Evolutionary conservation across 163 green algal species (phyloP), one percentile per base, ranked within the genome.

Genomic region (Coccomyxa subellipsoidea): DNA sequence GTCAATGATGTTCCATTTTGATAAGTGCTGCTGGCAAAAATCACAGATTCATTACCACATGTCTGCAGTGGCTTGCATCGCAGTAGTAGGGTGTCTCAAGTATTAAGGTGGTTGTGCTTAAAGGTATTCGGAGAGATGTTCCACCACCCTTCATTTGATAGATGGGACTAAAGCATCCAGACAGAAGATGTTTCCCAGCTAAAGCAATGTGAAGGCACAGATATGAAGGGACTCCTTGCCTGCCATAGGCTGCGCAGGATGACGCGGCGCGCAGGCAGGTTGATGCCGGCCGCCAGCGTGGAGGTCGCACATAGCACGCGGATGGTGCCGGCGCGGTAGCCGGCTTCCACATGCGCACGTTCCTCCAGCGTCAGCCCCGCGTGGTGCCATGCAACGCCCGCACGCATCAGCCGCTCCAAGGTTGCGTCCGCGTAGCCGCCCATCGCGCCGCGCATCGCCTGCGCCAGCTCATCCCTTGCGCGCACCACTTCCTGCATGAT

Each of bases 251-350:
- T 81, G 10, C 87, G 84, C 23, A 95, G 88, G 75, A 98, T 94
- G 77, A 97, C 92, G 2, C 93, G 82, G 0, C 84, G 69, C 8
- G 93, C 92, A 0, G 94, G 94, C 69, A 98, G 90, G 88, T 98
- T 98, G 82, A 98, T 91, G 29, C 94, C 94, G 0, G 92, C 89
- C 32, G 92, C 92, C 38, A 98, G 89, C 0, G 95, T 97, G 78
- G 90, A 94, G 8, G 95, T 98, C 69, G 92, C 89, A 53, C 82
- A 89, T 32, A 98, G 82, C 2, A 90, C 84, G 23, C 85, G 77
- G 27, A 97, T 36, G 0, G 88, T 79, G 18, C 93, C 93, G 0
- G 5, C 21, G 0, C 86, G 85, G 88, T 90, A 98, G 29, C 84
- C 91, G 10, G 29, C 23, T 83, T 96, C 91, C 31, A 98, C 88